Evolutionary conservation across 2,329 filamentous ascomycete species (phyloP).

Genomic region (Neoarthrinium moseri): DNA sequence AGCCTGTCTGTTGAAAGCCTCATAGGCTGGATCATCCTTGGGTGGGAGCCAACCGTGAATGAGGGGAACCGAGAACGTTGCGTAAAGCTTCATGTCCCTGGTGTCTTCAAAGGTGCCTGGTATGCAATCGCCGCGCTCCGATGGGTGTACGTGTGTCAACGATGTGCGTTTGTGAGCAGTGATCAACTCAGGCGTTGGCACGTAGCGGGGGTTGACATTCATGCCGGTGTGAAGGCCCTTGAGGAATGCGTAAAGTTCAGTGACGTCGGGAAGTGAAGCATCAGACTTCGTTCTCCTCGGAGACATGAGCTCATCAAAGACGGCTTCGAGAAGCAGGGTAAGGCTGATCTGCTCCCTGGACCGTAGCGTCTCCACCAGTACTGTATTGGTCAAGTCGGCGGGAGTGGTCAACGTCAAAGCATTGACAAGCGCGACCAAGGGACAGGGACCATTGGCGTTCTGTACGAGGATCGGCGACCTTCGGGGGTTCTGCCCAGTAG

Average conservation of each 20-base stretch:
- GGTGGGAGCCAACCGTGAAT: conserved; percentile 90
- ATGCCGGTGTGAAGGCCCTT: conserved; percentile 91
- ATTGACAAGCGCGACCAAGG: conserved; percentile 89
- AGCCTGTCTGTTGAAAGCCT: conserved; percentile 71
- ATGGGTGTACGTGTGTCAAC: conserved; percentile 50
- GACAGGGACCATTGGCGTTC: conserved; percentile 93
- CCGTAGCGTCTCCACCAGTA: conserved; percentile 73
- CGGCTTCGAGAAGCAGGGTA: conserved; percentile 78
- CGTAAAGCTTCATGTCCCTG: conserved; percentile 84
- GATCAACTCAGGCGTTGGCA: conserved; percentile 53
- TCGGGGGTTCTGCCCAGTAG: conserved; percentile 58
- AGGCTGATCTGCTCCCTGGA: conserved; percentile 86
- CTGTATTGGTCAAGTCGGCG: conserved; percentile 58
- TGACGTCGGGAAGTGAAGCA: conserved; percentile 75
- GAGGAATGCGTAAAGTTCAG: conserved; percentile 84
- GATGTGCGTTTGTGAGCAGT: conserved; percentile 50
- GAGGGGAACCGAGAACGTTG: conserved; percentile 82
- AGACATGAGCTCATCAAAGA: conserved; percentile 92
- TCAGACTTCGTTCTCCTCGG: conserved; percentile 62
- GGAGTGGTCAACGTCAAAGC: conserved; percentile 83
- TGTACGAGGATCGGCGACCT: conserved; percentile 88
- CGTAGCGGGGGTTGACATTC: conserved; percentile 93
- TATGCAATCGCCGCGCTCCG: conserved; percentile 45
- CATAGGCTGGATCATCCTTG: conserved; percentile 63
- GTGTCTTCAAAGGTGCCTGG: conserved; percentile 84